Evolutionary conservation across 1,284 basidiomycete species (phyloP).

Genomic region (Rhodotorula sp.): DNA sequence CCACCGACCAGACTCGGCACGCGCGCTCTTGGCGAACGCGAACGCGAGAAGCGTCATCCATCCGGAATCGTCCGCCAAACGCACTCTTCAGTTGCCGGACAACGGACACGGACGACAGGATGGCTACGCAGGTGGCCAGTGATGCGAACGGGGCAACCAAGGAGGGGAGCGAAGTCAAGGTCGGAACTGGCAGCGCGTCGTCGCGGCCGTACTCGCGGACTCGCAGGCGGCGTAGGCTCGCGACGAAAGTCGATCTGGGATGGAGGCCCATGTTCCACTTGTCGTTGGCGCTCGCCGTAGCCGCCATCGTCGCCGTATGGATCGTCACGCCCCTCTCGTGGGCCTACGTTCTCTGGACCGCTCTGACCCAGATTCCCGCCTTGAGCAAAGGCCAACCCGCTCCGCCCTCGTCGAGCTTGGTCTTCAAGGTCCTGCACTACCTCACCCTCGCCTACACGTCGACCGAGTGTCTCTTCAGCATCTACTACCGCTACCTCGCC

Average conservation of each 20-base stretch:
- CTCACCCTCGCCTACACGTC: slow-evolving; percentile 28
- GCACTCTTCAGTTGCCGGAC: no score
- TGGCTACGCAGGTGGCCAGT: no score
- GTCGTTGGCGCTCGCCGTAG: slow-evolving; percentile 1
- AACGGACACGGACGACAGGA: no score
- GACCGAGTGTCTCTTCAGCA: slow-evolving; percentile 68
- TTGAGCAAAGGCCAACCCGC: slow-evolving; percentile 14
- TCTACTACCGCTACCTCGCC: slow-evolving; percentile 65
- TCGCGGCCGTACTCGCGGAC: not conserved
- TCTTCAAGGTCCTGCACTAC: slow-evolving; percentile 24
- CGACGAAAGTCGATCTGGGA: not conserved
- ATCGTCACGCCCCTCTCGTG: slow-evolving; percentile 66
- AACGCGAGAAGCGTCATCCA: no score
- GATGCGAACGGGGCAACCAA: no score
- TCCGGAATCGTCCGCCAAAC: no score
- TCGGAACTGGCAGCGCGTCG: no score
- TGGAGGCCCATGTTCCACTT: slow-evolving; percentile 20
- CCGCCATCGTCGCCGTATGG: slow-evolving; percentile 65
- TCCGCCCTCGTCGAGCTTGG: slow-evolving; percentile 1
- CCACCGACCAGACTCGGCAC: no score
- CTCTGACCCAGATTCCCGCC: slow-evolving; percentile 19
- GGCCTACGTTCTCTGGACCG: slow-evolving; percentile 60
- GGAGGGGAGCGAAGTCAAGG: no score
- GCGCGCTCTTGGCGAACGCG: no score
- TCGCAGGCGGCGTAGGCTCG: not conserved